A percentile compares a stretch with the other conserved stretches of the same genome.
Evolutionary conservation across 1,284 basidiomycete species (phyloP).

Genomic region (Tetrapyrgos nigripes): DNA sequence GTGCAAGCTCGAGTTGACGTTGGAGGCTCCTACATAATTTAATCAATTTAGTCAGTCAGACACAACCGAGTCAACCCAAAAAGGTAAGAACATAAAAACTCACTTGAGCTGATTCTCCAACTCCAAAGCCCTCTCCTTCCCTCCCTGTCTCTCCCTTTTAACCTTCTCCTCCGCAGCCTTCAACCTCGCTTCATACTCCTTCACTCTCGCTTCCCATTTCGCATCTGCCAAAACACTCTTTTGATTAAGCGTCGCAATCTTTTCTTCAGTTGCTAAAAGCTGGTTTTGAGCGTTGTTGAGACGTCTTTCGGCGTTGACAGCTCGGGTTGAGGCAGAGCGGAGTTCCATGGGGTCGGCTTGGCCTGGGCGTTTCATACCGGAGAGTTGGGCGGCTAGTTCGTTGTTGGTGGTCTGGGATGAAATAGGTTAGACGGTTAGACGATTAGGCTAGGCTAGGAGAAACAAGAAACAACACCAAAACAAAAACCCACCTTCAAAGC

Average conservation of each 20-base stretch:
- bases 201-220: slow-evolving; percentile 93
- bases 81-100: slow-evolving; percentile 31
- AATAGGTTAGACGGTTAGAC: slow-evolving; percentile 1
- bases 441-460: neutral
- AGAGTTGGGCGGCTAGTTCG: slow-evolving; percentile 80
- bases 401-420: slow-evolving; percentile 80
- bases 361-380: slow-evolving; percentile 68
- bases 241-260: slow-evolving; percentile 75
- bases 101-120: slow-evolving; percentile 76
- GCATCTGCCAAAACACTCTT: slow-evolving; percentile 73
- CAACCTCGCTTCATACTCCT: slow-evolving; percentile 87
- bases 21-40: slow-evolving; percentile 66
- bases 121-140: slow-evolving; percentile 83
- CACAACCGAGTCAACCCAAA: slow-evolving; percentile 10
- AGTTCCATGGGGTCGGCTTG: slow-evolving; percentile 76
- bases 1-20: slow-evolving; percentile 72
- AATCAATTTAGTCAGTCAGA: no score
- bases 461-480: neutral
- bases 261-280: slow-evolving; percentile 82
- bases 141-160: slow-evolving; percentile 94
- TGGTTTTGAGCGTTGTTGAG: slow-evolving; percentile 85
- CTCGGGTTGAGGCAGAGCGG: slow-evolving; percentile 73
- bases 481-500: slow-evolving; percentile 68
- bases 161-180: slow-evolving; percentile 92
- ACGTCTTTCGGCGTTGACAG: slow-evolving; percentile 83